These are phyloP conservation scores for Metschnikowia sp. DNA, from an alignment of 805 yeast species.

Conservation along the genomic window DNA sequence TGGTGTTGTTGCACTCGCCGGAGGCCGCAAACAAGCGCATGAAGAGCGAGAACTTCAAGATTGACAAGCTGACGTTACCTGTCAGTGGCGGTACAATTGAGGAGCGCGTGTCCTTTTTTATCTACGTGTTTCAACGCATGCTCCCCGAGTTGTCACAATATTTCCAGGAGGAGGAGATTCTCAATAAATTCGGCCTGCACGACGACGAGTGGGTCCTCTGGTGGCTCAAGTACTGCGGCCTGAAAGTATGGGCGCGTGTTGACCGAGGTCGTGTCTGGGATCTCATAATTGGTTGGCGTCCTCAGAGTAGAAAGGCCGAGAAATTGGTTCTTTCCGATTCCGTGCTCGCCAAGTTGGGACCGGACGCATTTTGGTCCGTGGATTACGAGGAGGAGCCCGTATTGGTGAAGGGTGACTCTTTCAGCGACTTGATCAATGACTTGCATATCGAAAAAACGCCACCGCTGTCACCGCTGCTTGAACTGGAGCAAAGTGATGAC, in stretches of 20 bases:
- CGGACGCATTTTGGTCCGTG: constrained; percentile 60
- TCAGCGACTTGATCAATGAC: constrained; percentile 30
- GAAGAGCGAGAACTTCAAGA: constrained; percentile 13
- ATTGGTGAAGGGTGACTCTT: constrained; percentile 21
- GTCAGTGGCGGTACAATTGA: constrained; percentile 62
- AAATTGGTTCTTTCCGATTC: constrained; percentile 28
- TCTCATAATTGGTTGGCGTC: constrained; percentile 72
- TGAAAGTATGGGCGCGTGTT: constrained; percentile 74
- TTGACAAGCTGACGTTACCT: constrained; percentile 40
- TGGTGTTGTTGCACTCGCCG: constrained; percentile 74
- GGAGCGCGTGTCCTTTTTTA: constrained; percentile 65
- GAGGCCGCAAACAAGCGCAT: constrained; percentile 36
- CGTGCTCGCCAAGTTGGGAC: constrained; percentile 42
- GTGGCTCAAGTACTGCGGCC: constrained; percentile 93
- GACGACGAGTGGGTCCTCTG: constrained; percentile 90
- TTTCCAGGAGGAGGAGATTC: constrained; percentile 75
- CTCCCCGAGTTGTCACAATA: constrained; percentile 76
- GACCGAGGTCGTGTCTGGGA: constrained; percentile 94
- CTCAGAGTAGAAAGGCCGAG: constrained; percentile 27
- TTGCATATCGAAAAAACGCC: constrained; percentile 19
- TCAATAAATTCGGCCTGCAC: constrained; percentile 51
- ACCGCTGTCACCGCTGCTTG: constrained; percentile 12
- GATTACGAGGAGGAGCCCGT: constrained; percentile 14
- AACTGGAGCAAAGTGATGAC: constrained; percentile 7
- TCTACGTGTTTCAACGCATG: constrained; percentile 55